phyloP scores from a whole-genome alignment of 208 protist species.

The Leishmania braziliensis region DNA sequence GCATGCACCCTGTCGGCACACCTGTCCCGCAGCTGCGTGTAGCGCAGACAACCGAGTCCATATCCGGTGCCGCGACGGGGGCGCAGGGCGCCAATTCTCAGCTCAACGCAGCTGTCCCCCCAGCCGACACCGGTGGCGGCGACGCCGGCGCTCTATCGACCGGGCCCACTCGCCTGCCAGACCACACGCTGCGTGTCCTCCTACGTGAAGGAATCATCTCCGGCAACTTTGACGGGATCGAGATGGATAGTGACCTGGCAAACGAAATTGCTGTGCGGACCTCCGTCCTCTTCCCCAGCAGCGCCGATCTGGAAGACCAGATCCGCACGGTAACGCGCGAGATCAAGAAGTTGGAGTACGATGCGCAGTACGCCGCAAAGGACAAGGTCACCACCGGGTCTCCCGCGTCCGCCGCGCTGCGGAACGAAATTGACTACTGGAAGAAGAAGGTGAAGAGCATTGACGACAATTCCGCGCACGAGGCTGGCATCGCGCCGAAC shows the following conservation, averaged over 20 bases:
- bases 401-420: slow-evolving; percentile 63
- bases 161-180: slow-evolving; percentile 55
- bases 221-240: slow-evolving; percentile 42
- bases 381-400: slow-evolving; percentile 74
- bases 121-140: neutral
- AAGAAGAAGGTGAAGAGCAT: slow-evolving; percentile 61
- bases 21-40: slow-evolving; percentile 54
- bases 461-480: slow-evolving; percentile 75
- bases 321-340: slow-evolving; percentile 70
- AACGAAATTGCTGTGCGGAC: slow-evolving; percentile 82
- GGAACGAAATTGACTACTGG: slow-evolving; percentile 74
- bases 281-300: slow-evolving; percentile 74
- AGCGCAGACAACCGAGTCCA: slow-evolving; percentile 9
- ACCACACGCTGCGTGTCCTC: slow-evolving; percentile 57
- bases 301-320: slow-evolving; percentile 56
- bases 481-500: slow-evolving; percentile 70
- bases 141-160: slow-evolving; percentile 26
- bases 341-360: slow-evolving; percentile 82
- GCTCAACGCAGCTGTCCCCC: neutral
- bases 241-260: slow-evolving; percentile 80
- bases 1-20: slow-evolving; percentile 80
- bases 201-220: slow-evolving; percentile 66
- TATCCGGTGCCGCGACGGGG: slow-evolving; percentile 8
- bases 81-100: neutral
- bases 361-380: slow-evolving; percentile 80